A percentile compares a stretch with the other conserved stretches of the same genome.
Evolutionary conservation across 306 rosid genomes (phyloP).

Genomic region (Rosa rugosa): DNA sequence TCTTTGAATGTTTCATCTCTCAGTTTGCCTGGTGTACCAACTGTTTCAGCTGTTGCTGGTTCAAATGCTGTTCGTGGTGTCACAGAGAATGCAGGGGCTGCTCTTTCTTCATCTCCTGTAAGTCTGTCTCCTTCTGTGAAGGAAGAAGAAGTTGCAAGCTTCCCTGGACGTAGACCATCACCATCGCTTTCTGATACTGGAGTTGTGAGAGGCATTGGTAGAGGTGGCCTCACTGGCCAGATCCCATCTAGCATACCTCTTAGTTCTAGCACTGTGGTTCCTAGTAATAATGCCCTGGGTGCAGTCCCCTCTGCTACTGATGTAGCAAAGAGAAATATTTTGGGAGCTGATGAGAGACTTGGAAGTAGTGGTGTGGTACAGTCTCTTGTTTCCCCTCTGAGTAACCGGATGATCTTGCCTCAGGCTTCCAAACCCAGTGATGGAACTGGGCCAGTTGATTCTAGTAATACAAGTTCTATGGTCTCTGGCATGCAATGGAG

Average conservation of each 20-base stretch:
- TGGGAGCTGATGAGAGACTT: constrained; percentile 83
- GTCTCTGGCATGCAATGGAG: constrained; percentile 96
- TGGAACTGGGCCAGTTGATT: constrained; percentile 62
- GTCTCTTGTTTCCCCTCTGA: constrained; percentile 69
- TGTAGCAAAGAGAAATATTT: constrained; percentile 66
- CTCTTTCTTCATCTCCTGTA: constrained; percentile 50
- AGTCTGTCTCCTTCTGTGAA: constrained; percentile 57
- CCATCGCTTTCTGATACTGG: constrained; percentile 85
- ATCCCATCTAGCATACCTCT: constrained; percentile 55
- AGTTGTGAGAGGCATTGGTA: constrained; percentile 60
- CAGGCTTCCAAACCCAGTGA: constrained; percentile 69
- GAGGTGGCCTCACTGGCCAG: constrained; percentile 68
- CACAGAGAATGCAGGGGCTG: constrained; percentile 51
- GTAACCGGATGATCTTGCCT: constrained; percentile 66
- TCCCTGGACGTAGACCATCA: constrained; percentile 77
- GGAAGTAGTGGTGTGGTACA: constrained; percentile 75
- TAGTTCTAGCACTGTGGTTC: constrained; percentile 59
- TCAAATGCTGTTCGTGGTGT: constrained; percentile 52
- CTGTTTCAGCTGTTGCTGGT: constrained; percentile 51
- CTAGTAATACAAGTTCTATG: constrained; percentile 52
- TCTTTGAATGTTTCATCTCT: constrained; percentile 53
- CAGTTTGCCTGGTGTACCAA: constrained; percentile 48
- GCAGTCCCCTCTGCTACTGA: constrained; percentile 68
- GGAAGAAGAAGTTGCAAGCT: constrained; percentile 74
- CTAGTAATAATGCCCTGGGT: constrained; percentile 64